phyloP scores from a whole-genome alignment of 164 flowering plant genomes.

The Liriodendron chinense region DNA sequence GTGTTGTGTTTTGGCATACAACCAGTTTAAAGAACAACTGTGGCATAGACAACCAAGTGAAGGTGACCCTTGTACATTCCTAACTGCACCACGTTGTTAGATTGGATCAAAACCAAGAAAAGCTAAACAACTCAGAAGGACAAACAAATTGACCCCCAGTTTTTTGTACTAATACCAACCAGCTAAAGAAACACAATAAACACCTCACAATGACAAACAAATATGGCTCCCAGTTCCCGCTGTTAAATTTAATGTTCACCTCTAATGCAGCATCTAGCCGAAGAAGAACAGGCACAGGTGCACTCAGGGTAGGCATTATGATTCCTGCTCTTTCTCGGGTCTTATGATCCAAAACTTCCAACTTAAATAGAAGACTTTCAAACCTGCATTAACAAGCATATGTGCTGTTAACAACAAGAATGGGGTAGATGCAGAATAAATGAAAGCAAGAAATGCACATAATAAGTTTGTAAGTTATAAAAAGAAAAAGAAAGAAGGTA shows the following conservation, averaged over 20 bases:
- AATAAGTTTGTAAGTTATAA: neutral
- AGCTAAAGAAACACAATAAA: neutral
- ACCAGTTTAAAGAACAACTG: too few species aligned
- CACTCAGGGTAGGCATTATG: conserved; percentile 78
- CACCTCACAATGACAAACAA: neutral
- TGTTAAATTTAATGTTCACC: conserved; percentile 3
- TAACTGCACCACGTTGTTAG: neutral
- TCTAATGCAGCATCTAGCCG: conserved; percentile 13
- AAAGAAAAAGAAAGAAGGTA: neutral
- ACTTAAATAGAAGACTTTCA: conserved; percentile 66
- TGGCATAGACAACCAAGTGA: too few species aligned
- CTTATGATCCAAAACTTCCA: conserved; percentile 94
- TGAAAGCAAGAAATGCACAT: too few species aligned
- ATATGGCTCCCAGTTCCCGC: neutral
- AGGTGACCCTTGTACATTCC: too few species aligned
- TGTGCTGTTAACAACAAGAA: too few species aligned
- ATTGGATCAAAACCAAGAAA: neutral
- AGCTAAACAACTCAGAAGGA: neutral
- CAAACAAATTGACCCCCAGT: neutral
- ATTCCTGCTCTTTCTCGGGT: conserved; percentile 95
- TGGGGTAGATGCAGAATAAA: too few species aligned
- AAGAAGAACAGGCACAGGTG: conserved; percentile 76
- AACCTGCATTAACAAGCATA: conserved; percentile 39
- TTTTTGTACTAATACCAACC: neutral
- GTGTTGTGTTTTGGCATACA: too few species aligned